Base-by-base conservation (phyloP, 306 rosid species). In the Potentilla sterilis region DNA sequence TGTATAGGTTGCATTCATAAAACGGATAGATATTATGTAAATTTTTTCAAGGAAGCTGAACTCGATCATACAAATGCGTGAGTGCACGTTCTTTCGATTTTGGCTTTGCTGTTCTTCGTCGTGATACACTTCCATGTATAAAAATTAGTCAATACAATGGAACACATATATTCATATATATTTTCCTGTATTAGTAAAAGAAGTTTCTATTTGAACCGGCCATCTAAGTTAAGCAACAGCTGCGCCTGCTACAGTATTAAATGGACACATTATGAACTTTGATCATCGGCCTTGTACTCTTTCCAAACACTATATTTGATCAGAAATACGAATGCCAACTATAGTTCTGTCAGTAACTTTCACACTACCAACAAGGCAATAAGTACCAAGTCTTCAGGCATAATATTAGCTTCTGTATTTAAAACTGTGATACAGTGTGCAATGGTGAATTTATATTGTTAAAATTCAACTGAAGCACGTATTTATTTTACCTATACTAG, bases 151-250 rank as follows among this genome's bases (percentile, higher is more conserved):
- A 13, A 32, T 14, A 37, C 4, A 2, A 37, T 37, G 40, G 40
- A 37, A 2, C 5, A 37, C 0, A 37, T 0, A 37, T 37, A 37
- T 28, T 28, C 28, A 28, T 0, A 28, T 28, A 28, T 28, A 28
- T 28, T 28, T 28, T 28, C 28, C 28, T 28, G 28, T 28, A 28
- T 28, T 28, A 28, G 28, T 63, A 35, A 2, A 63, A 15, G 68
- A 63, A 63, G 68, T 35, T 63, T 63, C 68, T 63, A 8, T 16
- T 63, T 63, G 68, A 63, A 63, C 22, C 7, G 68, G 44, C 68
- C 68, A 63, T 35, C 43, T 2, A 34, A 37, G 4, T 15, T 2
- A 34, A 63, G 67, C 42, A 63, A 22, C 22, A 16, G n/a, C 44
- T 14, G 68, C 68, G 16, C 19, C 44, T 63, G 41, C 22, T 35